phyloP scores from a whole-genome alignment of 2,329 filamentous ascomycete species.

The Aspergillus ustus region DNA sequence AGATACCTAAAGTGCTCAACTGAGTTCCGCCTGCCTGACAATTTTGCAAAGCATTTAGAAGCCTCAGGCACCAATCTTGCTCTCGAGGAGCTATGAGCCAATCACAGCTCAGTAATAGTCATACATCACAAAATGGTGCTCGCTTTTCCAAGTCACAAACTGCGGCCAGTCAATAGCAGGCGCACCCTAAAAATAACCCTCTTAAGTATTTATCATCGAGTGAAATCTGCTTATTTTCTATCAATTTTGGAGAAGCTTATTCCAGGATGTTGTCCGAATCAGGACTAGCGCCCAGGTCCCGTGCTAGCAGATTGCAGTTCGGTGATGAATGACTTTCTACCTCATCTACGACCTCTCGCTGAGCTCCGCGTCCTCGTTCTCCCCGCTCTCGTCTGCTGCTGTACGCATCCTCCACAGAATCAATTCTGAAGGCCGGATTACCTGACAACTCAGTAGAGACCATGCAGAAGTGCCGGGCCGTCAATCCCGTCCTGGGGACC shows the following conservation, averaged over 20 bases:
- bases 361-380: conserved; percentile 34
- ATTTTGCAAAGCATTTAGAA: neutral
- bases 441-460: conserved; percentile 38
- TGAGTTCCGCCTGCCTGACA: neutral
- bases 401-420: conserved; percentile 25
- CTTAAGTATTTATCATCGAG: neutral
- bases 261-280: conserved; percentile 28
- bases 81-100: conserved; percentile 10
- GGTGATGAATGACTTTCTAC: conserved; percentile 28
- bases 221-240: neutral
- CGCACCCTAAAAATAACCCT: neutral
- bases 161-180: neutral
- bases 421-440: conserved; percentile 33
- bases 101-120: conserved; percentile 30
- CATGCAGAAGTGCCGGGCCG: conserved; percentile 53
- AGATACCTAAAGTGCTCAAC: too few relatives aligned
- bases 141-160: neutral
- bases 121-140: conserved; percentile 18
- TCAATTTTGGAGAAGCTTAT: neutral
- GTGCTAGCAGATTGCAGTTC: conserved; percentile 31
- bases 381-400: conserved; percentile 24
- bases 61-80: conserved; percentile 2
- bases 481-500: conserved; percentile 47
- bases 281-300: conserved; percentile 39
- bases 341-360: conserved; percentile 32